Evolutionary conservation across 179 eudicot genomes (phyloP), one percentile per base, ranked within the genome.

Genomic region (Carnegiea gigantea): DNA sequence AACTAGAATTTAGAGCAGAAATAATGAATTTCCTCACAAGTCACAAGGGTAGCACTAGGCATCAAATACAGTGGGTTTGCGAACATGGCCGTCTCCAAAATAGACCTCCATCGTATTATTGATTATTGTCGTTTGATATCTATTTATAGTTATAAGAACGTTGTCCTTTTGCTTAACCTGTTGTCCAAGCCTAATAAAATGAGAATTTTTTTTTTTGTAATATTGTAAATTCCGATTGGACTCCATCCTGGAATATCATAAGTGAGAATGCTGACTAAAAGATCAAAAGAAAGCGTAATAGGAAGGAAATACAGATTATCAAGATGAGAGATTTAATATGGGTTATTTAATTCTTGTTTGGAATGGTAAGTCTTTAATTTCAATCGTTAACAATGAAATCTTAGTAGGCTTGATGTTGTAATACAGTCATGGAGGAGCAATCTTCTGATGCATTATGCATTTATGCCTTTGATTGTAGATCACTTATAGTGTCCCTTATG

Each of bases 401-500:
- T 23, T 71, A 54, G 20, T 76, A 15, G 53, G 17, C 13, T 54
- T 67, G 75, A 36, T 43, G 15, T 76, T 48, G 76, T 65, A 49
- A 44, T 48, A 48, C 10, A 46, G 2, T 24, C 5, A 67, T 13
- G 13, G 12, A 28, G 20, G 23, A 23, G 1, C 68, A 30, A 71
- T 17, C 14, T 4, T 53, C 53, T 24, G 7, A 70, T 40, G 9
- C 8, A 30, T 21, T 65, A 49, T 51, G 28, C 48, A 40, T 76
- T 21, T 65, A 36, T 64, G 28, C 48, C 53, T 76, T 49, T 49
- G 79, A 67, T 68, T 83, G 88, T 93, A 95, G 99, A 90, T 97
- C 78, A 97, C 98, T 73, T 97, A 95, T 74, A 97, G 99, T 83
- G 93, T 97, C 30, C 99, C 99, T 9, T 97, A 97, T 86, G 99